phyloP scores from a whole-genome alignment of 768 basidiomycete species.

The Hygrocybe coccinea region DNA sequence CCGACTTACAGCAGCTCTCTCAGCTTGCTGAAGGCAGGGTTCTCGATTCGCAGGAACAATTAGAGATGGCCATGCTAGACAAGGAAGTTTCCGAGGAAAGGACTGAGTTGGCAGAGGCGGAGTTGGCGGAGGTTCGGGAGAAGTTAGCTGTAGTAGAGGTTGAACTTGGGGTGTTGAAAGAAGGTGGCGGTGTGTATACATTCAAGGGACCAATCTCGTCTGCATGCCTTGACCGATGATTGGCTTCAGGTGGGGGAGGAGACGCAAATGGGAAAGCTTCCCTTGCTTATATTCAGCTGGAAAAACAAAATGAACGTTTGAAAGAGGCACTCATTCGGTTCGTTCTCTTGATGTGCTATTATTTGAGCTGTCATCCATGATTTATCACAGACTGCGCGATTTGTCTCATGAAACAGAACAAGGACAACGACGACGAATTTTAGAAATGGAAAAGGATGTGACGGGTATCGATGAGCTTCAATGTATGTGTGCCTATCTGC shows the following conservation, averaged over 20 bases:
- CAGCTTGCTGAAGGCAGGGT: conserved; percentile 65
- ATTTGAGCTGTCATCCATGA: not conserved
- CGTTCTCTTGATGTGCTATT: conserved; percentile 13
- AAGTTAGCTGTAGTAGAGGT: conserved; percentile 74
- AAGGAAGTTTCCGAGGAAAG: conserved; percentile 96
- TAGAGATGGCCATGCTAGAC: conserved; percentile 94
- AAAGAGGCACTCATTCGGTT: conserved; percentile 91
- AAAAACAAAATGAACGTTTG: conserved; percentile 92
- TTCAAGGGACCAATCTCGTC: not conserved
- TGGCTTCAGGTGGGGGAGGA: conserved; percentile 19
- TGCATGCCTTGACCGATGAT: not conserved
- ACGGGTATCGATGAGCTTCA: conserved; percentile 74
- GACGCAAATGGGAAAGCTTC: conserved; percentile 46
- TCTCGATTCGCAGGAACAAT: conserved; percentile 77
- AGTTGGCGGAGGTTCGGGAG: conserved; percentile 77
- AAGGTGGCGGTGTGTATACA: conserved; percentile 37
- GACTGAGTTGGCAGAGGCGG: conserved; percentile 72
- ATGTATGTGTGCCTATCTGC: conserved; percentile 37
- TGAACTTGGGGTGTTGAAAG: conserved; percentile 75
- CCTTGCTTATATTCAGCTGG: conserved; percentile 75
- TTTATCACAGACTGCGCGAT: conserved; percentile 66
- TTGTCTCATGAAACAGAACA: conserved; percentile 82
- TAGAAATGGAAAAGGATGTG: conserved; percentile 88
- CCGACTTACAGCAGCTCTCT: conserved; percentile 72
- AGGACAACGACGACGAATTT: conserved; percentile 73